Base-by-base conservation (phyloP, 345 rosid species). In the Iberis pinnata region DNA sequence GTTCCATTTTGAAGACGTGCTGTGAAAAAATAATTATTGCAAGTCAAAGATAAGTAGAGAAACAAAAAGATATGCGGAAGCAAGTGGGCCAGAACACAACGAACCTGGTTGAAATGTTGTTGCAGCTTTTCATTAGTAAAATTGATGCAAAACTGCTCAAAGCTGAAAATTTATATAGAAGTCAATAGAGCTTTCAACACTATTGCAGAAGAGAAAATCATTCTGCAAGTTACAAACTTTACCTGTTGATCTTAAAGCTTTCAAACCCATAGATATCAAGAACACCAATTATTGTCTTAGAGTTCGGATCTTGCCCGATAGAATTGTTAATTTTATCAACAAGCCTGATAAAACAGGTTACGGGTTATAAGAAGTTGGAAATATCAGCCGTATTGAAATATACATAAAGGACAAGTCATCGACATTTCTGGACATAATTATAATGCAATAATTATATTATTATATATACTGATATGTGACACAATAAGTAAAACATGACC, bases 1-100 rank as follows among this genome's bases (percentile, higher is more conserved):
- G 98, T 70, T 92, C 98, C 98, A 85, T 92, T 78, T 92, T 92
- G 70, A 92, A 92, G 63, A 92, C 98, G 65, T 92, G 95, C 97
- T 92, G 90, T 67, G 72, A 61, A 49, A 12, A 59, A 18, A 55
- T 27, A 72, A 65, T 39, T 29, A 51, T 35, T 45, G 61, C 56
- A 47, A 43, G 49, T 61, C 44, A 56, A 60, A 29, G 10, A 16
- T 19, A 51, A 39, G 39, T 50, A 64, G 25, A 41, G 31, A 20
- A 46, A 64, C 11, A n/a, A 45, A 53, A 6, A 33, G 2, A 12
- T 22, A 37, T 19, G 13, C 2, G n/a, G 39, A 51, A 51, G 16
- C 39, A 20, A 53, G n/a, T 38, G 36, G 17, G 33, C 43, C 27
- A 51, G 38, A 48, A 54, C 61, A 43, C 40, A 52, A 40, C 58